Percentiles rank a stretch among this genome's conserved stretches.
phyloP scores from a whole-genome alignment of 257 asterid species.

The Rauvolfia tetraphylla region DNA sequence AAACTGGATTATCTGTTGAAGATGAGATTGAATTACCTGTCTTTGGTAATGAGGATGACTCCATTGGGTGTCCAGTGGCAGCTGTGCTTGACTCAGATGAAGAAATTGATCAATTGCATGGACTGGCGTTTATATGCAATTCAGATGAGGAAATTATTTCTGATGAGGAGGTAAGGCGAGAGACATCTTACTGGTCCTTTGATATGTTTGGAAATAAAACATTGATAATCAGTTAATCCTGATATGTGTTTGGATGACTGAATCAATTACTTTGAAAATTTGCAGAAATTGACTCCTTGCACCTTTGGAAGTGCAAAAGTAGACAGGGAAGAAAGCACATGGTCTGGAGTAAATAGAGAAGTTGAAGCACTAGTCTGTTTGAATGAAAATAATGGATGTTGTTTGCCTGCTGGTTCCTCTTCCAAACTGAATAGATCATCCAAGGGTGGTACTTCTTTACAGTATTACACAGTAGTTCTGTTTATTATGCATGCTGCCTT shows the following conservation, averaged over 20 bases:
- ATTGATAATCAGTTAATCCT: not conserved
- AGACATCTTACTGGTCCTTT: constrained; percentile 14
- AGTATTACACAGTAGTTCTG: not conserved
- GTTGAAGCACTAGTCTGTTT: constrained; percentile 46
- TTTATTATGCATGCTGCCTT: constrained; percentile 3
- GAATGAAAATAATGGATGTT: constrained; percentile 35
- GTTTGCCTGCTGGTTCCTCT: constrained; percentile 32
- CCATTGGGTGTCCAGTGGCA: constrained; percentile 19
- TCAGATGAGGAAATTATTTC: constrained; percentile 51
- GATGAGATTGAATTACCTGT: constrained; percentile 70
- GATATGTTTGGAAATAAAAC: not conserved
- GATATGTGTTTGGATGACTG: not conserved
- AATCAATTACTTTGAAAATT: constrained; percentile 5
- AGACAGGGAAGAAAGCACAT: constrained; percentile 30
- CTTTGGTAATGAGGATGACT: constrained; percentile 36
- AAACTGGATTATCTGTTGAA: constrained; percentile 31
- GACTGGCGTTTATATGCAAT: constrained; percentile 27
- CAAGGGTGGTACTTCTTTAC: constrained; percentile 38
- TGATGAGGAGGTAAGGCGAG: constrained; percentile 51
- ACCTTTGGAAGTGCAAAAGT: constrained; percentile 27
- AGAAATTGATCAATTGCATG: constrained; percentile 24
- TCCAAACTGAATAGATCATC: constrained; percentile 39
- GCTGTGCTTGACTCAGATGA: constrained; percentile 31
- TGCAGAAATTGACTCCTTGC: constrained; percentile 38
- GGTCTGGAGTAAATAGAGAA: constrained; percentile 52